Evolutionary conservation across 352 stramenopile genomes (phyloP).

Genomic region (Phytophthora citrophthora): DNA sequence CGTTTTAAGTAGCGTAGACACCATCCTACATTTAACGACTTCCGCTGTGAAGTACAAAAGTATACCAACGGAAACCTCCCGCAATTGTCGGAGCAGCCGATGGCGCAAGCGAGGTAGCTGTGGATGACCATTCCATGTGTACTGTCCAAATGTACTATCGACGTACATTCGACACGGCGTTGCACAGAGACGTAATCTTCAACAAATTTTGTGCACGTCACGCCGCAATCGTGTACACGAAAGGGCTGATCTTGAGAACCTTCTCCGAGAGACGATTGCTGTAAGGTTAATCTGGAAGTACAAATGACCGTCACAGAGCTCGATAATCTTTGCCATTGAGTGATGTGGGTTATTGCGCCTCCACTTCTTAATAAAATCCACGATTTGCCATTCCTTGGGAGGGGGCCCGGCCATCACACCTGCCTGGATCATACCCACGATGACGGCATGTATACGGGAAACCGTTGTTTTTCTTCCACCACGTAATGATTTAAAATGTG

Average conservation of each 20-base stretch:
- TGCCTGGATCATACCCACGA: too few species aligned
- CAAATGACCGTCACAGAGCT: too few species aligned
- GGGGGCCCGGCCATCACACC: too few species aligned
- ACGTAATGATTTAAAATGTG: too few species aligned
- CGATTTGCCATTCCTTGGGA: too few species aligned
- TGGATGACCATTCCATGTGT: conserved; percentile 3
- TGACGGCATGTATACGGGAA: too few species aligned
- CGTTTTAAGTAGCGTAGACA: background rate
- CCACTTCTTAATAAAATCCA: too few species aligned
- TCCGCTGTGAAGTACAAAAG: background rate
- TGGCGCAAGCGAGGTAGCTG: background rate
- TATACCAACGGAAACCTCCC: background rate
- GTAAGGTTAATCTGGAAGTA: too few species aligned
- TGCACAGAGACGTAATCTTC: background rate
- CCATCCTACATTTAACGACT: background rate
- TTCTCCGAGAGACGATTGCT: background rate
- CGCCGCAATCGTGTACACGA: background rate
- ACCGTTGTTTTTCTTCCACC: too few species aligned
- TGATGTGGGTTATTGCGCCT: too few species aligned
- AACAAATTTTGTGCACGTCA: background rate
- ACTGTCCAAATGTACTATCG: conserved; percentile 5
- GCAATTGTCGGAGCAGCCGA: background rate
- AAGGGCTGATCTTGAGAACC: background rate
- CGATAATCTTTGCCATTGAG: too few species aligned
- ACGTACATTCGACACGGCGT: background rate